phyloP scores from a whole-genome alignment of 148 eudicot genomes.

The Chenopodium quinoa region DNA sequence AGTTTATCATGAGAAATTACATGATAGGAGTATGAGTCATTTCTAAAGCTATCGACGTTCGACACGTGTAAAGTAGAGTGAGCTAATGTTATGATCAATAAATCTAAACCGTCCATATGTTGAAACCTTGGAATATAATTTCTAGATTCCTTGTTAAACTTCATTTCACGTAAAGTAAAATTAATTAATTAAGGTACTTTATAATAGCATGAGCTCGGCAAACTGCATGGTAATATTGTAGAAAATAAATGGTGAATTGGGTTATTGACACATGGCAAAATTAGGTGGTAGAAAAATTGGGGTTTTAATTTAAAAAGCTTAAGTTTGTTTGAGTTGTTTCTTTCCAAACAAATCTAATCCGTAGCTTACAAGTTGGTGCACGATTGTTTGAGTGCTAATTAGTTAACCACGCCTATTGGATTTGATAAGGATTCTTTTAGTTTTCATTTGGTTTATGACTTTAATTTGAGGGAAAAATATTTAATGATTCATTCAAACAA shows the following conservation, averaged over 20 bases:
- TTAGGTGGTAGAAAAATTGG: background rate
- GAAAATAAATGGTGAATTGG: background rate
- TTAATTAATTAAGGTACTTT: background rate
- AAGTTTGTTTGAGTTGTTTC: too few relatives aligned
- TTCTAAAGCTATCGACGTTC: background rate
- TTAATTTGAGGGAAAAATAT: background rate
- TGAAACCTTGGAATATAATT: background rate
- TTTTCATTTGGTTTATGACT: background rate
- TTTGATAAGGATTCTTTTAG: slow-evolving; percentile 7
- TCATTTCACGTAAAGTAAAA: background rate
- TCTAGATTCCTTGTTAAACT: background rate
- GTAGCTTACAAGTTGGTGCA: background rate
- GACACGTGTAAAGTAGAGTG: background rate
- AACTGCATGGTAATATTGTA: background rate
- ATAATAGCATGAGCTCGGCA: background rate
- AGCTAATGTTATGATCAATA: background rate
- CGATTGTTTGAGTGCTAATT: slow-evolving; percentile 5
- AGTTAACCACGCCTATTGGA: background rate
- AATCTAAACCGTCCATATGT: slow-evolving; percentile 1
- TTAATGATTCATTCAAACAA: background rate
- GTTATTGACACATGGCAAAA: slow-evolving; percentile 5
- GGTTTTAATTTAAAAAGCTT: background rate
- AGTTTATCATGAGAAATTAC: background rate
- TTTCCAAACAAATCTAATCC: background rate
- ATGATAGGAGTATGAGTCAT: slow-evolving; percentile 4